Evolutionary conservation across 2,329 filamentous ascomycete species (phyloP).

Genomic region (Colletotrichum trifolii): DNA sequence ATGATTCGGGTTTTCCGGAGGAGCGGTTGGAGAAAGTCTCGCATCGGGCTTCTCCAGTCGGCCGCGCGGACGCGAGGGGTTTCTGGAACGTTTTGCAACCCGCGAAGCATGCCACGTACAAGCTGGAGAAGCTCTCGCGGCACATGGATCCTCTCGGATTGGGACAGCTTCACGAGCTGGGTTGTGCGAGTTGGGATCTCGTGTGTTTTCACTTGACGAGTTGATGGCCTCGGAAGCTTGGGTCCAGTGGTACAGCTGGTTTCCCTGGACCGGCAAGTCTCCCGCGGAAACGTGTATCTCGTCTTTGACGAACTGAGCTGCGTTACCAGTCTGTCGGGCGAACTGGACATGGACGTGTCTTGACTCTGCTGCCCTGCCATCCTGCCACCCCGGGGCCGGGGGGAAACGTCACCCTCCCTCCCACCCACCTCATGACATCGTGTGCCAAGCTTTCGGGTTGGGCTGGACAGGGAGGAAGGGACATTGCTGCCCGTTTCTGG

Average conservation of each 20-base stretch:
- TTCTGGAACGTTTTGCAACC: conserved; percentile 21
- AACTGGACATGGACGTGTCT: conserved; percentile 4
- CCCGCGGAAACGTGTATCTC: neutral
- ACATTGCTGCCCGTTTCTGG: neutral
- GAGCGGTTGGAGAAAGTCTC: conserved; percentile 23
- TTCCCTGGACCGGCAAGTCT: neutral
- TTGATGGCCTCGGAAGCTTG: conserved; percentile 10
- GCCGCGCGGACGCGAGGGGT: neutral
- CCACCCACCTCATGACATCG: neutral
- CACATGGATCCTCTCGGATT: neutral
- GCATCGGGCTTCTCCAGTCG: conserved; percentile 26
- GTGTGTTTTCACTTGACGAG: neutral
- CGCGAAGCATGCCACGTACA: neutral
- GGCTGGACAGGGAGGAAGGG: neutral
- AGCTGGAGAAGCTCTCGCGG: too few species aligned
- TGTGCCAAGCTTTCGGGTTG: neutral
- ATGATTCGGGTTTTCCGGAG: conserved; percentile 9
- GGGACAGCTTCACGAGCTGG: neutral
- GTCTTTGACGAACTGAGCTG: neutral
- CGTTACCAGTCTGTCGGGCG: conserved; percentile 16
- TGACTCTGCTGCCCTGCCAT: neutral
- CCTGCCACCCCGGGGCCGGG: neutral
- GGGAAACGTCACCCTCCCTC: conserved; percentile 7
- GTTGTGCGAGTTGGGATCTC: conserved; percentile 1
- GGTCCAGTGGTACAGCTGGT: conserved; percentile 9